These are phyloP conservation scores for Raffaelea ambrosiae DNA, from an alignment of 2,329 filamentous ascomycete genomes.

Conservation along the genomic window DNA sequence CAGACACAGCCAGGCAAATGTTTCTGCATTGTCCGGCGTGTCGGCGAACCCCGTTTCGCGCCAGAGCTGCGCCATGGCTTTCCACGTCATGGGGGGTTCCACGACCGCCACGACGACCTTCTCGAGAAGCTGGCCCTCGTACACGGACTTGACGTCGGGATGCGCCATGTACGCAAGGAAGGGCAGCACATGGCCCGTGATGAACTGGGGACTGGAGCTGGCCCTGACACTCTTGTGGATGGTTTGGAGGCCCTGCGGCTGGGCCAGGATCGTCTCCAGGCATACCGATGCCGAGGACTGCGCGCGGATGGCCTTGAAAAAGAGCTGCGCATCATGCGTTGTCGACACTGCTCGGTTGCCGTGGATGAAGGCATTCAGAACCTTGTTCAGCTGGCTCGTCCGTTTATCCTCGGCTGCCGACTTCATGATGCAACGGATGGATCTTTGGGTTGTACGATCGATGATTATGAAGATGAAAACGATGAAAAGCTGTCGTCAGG, in stretches of 20 bases:
- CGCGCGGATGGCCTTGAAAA: neutral
- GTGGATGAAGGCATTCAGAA: neutral
- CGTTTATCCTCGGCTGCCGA: neutral
- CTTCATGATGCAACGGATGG: neutral
- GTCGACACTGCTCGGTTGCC: neutral
- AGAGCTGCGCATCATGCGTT: neutral
- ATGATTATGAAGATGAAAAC: no score
- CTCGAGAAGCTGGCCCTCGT: constrained; percentile 39
- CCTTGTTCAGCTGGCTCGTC: neutral
- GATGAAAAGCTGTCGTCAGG: no score
- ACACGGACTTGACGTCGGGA: constrained; percentile 37
- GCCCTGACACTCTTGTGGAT: constrained; percentile 1
- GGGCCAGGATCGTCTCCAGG: constrained; percentile 1
- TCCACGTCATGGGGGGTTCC: constrained; percentile 47
- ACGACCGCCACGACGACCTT: constrained; percentile 36
- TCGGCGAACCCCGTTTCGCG: neutral
- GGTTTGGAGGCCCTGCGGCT: neutral
- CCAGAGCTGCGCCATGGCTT: constrained; percentile 16
- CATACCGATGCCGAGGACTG: neutral
- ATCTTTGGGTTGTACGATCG: no score
- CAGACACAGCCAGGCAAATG: constrained; percentile 5
- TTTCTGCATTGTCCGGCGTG: neutral
- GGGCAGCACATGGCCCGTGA: neutral
- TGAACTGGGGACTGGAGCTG: neutral
- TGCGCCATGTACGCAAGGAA: constrained; percentile 31